These are phyloP conservation scores for Myriosclerotinia curreyana DNA, from an alignment of 2,329 filamentous ascomycete species.

Conservation along the genomic window DNA sequence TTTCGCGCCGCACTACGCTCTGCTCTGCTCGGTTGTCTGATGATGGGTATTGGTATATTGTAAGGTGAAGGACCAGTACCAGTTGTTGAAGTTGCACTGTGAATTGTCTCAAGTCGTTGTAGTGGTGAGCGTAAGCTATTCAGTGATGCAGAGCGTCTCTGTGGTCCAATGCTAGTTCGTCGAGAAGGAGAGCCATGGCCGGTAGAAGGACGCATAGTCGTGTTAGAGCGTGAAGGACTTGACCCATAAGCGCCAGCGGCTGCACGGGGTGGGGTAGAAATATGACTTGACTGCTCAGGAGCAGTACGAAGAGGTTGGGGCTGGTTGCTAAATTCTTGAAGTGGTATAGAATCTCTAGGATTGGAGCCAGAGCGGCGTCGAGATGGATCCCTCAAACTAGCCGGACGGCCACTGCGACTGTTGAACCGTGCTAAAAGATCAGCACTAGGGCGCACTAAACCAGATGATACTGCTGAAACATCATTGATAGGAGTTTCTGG, in stretches of 20 bases:
- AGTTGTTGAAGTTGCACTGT: slow-evolving; percentile 41
- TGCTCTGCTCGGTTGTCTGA: slow-evolving; percentile 50
- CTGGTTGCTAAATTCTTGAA: slow-evolving; percentile 2
- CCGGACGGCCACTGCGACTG: slow-evolving; percentile 37
- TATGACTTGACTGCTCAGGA: slow-evolving; percentile 7
- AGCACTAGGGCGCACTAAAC: slow-evolving; percentile 31
- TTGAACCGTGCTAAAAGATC: slow-evolving; percentile 38
- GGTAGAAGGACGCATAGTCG: slow-evolving; percentile 12
- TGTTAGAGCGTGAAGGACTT: slow-evolving; percentile 18
- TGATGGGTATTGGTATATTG: slow-evolving; percentile 23
- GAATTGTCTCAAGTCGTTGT: slow-evolving; percentile 56
- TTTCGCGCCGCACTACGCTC: slow-evolving; percentile 61
- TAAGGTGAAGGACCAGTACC: slow-evolving; percentile 23
- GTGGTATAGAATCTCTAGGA: slow-evolving; percentile 10
- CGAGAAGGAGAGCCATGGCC: slow-evolving; percentile 17
- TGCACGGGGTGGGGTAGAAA: slow-evolving; percentile 25
- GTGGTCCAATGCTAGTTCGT: slow-evolving; percentile 4
- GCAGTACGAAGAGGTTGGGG: slow-evolving; percentile 18
- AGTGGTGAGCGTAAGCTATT: slow-evolving; percentile 45
- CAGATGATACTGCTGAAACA: neutral
- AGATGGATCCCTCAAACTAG: slow-evolving; percentile 32
- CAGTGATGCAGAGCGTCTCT: slow-evolving; percentile 25
- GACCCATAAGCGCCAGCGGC: slow-evolving; percentile 23
- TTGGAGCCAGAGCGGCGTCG: slow-evolving; percentile 31
- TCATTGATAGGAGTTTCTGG: neutral